Conservation (phyloP, 257 asterid species). For the Nicotiana tomentosiformis region DNA sequence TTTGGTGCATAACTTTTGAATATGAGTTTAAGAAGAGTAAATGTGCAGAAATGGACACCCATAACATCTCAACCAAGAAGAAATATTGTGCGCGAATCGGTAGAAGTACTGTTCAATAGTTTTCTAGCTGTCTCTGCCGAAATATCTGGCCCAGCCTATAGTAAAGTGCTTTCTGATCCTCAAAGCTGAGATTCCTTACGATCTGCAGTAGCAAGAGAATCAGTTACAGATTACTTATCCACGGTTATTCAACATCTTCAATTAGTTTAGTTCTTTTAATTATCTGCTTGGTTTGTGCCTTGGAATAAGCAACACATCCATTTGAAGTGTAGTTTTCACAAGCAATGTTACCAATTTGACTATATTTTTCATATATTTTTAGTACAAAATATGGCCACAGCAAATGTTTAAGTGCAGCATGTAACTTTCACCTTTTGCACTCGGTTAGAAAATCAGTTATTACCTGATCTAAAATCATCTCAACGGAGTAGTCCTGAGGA, state of each 20-base stretch:
- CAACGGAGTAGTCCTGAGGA: conserved; percentile 57
- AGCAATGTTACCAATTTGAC: no score
- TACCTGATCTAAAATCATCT: conserved; percentile 76
- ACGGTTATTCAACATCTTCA: background rate
- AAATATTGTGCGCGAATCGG: background rate
- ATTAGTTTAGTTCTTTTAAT: background rate
- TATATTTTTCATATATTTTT: no score
- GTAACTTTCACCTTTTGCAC: no score
- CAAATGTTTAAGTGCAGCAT: no score
- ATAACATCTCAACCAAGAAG: background rate
- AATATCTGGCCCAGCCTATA: conserved; percentile 54
- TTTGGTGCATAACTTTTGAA: background rate
- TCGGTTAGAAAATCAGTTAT: background rate
- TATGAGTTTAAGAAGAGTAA: conserved; percentile 1
- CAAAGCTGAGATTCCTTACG: conserved; percentile 63
- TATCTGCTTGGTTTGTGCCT: background rate
- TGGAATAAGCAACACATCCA: no score
- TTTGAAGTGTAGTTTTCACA: no score
- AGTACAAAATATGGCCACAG: no score
- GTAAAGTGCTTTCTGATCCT: conserved; percentile 55
- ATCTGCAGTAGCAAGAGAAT: conserved; percentile 29
- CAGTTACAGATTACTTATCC: background rate
- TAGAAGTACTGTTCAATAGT: conserved; percentile 17
- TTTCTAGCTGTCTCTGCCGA: conserved; percentile 53
- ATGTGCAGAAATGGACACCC: background rate